Percentiles rank a stretch among this genome's conserved stretches.
phyloP scores from a whole-genome alignment of 202 grass and related monocot genomes.

The Brachypodium distachyon region DNA sequence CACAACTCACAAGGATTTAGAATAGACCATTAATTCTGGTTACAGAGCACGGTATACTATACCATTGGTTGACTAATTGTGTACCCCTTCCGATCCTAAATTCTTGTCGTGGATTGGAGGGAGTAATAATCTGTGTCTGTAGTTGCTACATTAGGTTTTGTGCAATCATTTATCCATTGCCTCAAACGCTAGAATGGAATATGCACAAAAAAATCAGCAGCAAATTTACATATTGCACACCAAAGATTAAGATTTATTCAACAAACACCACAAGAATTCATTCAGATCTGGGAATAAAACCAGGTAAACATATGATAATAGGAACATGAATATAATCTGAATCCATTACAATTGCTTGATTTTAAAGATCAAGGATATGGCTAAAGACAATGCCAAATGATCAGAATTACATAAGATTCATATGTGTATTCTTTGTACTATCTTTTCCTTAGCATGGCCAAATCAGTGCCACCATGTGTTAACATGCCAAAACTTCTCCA shows the following conservation, averaged over 20 bases:
- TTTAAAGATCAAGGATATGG: conserved; percentile 28
- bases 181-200: background rate
- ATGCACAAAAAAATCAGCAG: background rate
- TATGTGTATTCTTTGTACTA: conserved; percentile 15
- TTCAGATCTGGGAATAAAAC: background rate
- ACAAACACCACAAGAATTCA: background rate
- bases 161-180: background rate
- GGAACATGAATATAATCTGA: background rate
- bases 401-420: background rate
- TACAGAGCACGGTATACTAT: background rate
- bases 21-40: background rate
- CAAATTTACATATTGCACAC: background rate
- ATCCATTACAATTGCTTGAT: conserved; percentile 42
- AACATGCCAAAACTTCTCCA: conserved; percentile 48
- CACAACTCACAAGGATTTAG: too few species aligned
- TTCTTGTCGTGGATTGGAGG: too few species aligned
- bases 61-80: background rate
- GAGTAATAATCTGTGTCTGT: background rate
- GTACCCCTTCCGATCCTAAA: too few species aligned
- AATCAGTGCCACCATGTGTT: conserved; percentile 31
- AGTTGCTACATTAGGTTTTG: background rate
- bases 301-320: background rate
- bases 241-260: background rate
- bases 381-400: conserved; percentile 11
- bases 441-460: conserved; percentile 48